Evolutionary conservation across 345 rosid species (phyloP), one percentile per base, ranked within the genome.

Genomic region (Dovyalis caffra): DNA sequence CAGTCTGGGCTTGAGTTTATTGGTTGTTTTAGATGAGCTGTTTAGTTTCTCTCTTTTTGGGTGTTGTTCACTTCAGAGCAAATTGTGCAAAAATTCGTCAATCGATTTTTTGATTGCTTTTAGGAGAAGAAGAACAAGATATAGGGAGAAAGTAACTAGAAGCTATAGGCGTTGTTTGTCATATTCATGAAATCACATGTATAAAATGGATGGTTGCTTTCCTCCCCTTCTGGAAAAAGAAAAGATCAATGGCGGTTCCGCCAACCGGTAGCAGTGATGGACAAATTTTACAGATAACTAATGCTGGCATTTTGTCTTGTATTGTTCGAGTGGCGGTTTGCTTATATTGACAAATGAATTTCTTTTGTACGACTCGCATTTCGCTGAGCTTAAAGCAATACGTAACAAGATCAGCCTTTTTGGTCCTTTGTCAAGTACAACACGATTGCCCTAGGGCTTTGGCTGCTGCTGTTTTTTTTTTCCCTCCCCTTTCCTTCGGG

Each of bases 1-100:
- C 99, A 15, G 83, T 91, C 49, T 91, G 93, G 94, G 96, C 88
- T 69, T 66, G 76, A 77, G 65, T 29, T 26, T 25, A 49, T 63
- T 33, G 8, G 47, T 20, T 23, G 47, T 20, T 23, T 1, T 47
- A 32, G 5, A 26, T 60, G 15, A 60, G 5, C 4, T 34, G 64
- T 28, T 32, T 29, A 31, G 6, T 38, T 65, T 40, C 20, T 0
- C 8, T 69, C 3, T 51, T 78, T 33, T 65, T 14, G 10, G 20
- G 37, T 11, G 61, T 11, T 25, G 31, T 58, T 32, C 40, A 64
- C 68, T 16, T 32, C 25, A 61, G 34, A 61, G 29, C 32, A 14
- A 40, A 61, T 40, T 10, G 1, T 6, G 34, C 76, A 15, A 74
- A 25, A 53, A 18, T n/a, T 49, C 34, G 16, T 45, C 1, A 1